Evolutionary conservation across 768 basidiomycete species (phyloP).

Genomic region (Mycena chlorophos): DNA sequence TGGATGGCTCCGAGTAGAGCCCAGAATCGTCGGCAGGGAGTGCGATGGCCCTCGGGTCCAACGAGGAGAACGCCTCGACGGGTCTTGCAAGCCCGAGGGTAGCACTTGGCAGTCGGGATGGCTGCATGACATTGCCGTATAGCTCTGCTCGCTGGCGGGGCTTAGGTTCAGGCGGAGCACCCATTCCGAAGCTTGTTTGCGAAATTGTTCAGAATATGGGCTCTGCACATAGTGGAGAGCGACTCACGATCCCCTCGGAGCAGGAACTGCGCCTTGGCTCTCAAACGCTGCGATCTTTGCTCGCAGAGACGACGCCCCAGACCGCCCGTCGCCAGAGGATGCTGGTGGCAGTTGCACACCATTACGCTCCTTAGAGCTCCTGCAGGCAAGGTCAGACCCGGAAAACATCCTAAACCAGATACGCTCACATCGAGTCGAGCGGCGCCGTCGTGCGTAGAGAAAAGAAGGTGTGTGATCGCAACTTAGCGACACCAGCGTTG

Average conservation of each 20-base stretch:
- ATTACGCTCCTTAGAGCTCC: slow-evolving; percentile 28
- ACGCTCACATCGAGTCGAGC: slow-evolving; percentile 1
- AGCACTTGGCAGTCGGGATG: slow-evolving; percentile 28
- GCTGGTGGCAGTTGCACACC: slow-evolving; percentile 25
- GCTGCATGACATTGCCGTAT: slow-evolving; percentile 70
- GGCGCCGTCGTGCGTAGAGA: too few relatives aligned
- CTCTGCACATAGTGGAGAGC: not conserved
- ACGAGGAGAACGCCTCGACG: not conserved
- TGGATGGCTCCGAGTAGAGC: not conserved
- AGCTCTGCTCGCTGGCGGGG: slow-evolving; percentile 61
- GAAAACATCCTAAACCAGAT: slow-evolving; percentile 7
- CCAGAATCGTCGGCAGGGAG: not conserved
- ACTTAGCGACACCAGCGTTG: too few relatives aligned
- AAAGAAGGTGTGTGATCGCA: too few relatives aligned
- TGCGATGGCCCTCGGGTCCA: slow-evolving; percentile 8
- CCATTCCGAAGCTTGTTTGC: slow-evolving; percentile 58
- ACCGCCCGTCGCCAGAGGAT: slow-evolving; percentile 28
- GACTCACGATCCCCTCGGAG: slow-evolving; percentile 55
- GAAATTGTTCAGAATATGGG: not conserved
- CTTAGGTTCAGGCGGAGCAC: slow-evolving; percentile 55
- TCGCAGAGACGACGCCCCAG: too few relatives aligned
- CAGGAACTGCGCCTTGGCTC: slow-evolving; percentile 71
- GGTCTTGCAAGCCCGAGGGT: slow-evolving; percentile 25
- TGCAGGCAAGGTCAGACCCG: slow-evolving; percentile 24
- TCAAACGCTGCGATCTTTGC: slow-evolving; percentile 84